These are phyloP conservation scores for Suillus alpinus DNA, from an alignment of 768 basidiomycete species.

Conservation along the genomic window DNA sequence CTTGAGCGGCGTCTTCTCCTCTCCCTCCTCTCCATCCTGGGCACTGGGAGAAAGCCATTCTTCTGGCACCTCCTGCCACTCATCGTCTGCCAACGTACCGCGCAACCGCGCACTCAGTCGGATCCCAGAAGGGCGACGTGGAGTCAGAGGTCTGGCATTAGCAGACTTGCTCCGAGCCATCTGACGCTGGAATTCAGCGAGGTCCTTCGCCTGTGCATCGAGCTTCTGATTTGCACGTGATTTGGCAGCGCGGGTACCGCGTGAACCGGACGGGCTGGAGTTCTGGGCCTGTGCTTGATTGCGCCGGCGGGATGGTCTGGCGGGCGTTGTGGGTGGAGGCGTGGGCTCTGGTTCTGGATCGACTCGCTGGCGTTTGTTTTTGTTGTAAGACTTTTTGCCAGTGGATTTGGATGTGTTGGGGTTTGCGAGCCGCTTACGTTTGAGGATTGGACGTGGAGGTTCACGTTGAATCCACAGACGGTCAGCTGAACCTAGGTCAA, in stretches of 20 bases:
- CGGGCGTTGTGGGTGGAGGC: conserved; percentile 8
- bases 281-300: conserved; percentile 4
- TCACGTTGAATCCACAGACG: conserved; percentile 86
- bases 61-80: conserved; percentile 77
- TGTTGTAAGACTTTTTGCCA: conserved; percentile 20
- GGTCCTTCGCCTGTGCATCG: conserved; percentile 65
- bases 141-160: conserved; percentile 14
- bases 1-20: conserved; percentile 14
- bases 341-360: conserved; percentile 3
- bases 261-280: conserved; percentile 28
- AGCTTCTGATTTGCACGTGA: conserved; percentile 67
- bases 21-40: conserved; percentile 16
- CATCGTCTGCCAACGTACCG: conserved; percentile 48
- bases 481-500: conserved; percentile 48
- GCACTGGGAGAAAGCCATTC: conserved; percentile 52
- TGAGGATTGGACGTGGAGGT: conserved; percentile 46
- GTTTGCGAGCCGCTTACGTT: conserved; percentile 44
- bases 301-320: conserved; percentile 15
- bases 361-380: conserved; percentile 28
- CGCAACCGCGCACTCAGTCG: conserved; percentile 66
- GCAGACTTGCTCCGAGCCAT: conserved; percentile 15
- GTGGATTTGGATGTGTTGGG: conserved; percentile 10
- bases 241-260: conserved; percentile 65
- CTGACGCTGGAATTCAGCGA: conserved; percentile 60
- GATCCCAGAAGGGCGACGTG: conserved; percentile 47